Evolutionary conservation across 1,139 yeast genomes (phyloP), one percentile per base, ranked within the genome.

Genomic region (Meyerozyma sp.): DNA sequence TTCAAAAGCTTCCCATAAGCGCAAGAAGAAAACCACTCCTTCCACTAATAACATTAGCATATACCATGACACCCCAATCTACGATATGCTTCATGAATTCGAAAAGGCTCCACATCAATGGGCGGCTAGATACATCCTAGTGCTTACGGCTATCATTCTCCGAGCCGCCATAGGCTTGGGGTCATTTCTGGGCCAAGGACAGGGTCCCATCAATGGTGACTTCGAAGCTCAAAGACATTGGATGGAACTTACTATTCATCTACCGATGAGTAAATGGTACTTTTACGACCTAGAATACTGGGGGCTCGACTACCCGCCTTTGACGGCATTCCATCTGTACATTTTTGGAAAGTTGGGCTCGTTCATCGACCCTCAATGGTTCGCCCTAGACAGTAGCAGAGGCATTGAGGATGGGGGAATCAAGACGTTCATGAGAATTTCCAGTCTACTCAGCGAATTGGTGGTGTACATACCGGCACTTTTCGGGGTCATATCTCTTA

Each of bases 151-250:
- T 1, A 64, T 90, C 8, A 78, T 93, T 16, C 73, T 91, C 4
- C 72, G 96, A 51, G 77, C 89, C 41, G 96, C 95, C 1, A 84
- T 93, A 14, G 96, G 97, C 0, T 69, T 91, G 39, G 98, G 98
- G 0, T 77, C 91, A 3, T 91, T 81, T 59, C 89, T 95, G 41
- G 98, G 95, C 0, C 61, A 65, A 50, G 66, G 70, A 8, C 67
- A 71, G 4, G 80, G 84, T 11, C 98, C 98, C 7, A 78, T 88
- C 78, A 82, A 72, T 67, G 98, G 98, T 4, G 98, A 93, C 61
- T 93, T 93, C 59, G 99, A 94, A 63, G 98, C 98, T 0, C 98
- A 94, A 62, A 75, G 98, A 51, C 98, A 93, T 61, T 93, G 98
- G 98, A 77, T 93, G 80, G 98, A 94, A 61, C 70, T 93, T 46